Base-by-base conservation (phyloP, 2,329 filamentous ascomycete genomes). In the Penicillium expansum region DNA sequence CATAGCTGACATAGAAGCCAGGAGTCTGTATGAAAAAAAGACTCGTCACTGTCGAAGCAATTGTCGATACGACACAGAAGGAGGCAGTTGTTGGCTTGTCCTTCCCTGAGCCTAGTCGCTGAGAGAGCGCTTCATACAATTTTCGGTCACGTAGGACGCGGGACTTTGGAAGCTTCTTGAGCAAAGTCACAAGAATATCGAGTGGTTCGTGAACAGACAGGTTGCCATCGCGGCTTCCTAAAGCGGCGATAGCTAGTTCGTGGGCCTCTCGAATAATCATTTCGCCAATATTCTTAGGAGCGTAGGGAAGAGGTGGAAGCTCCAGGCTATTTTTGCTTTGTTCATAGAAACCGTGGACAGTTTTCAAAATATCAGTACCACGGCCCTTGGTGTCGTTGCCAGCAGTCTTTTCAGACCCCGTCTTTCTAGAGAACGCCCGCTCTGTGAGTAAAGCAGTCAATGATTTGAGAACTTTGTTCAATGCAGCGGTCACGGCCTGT, bases 301-400 rank as follows among this genome's bases (percentile, higher is more conserved):
- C 73, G 62, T 89, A 87, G 4, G 89, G 89, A 4, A 83, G 77
- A 5, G 80, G 71, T 8, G 80, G 79, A 35, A 82, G 80, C 57
- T 91, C 88, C 20, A 89, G 75, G 62, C 85, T 90, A 41, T 86
- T 87, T 69, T 90, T 88, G 58, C 89, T 86, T 58, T 83, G 79
- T 33, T 86, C 79, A 70, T 92, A 92, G 66, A 91, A 92, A 10
- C 77, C 75, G 63, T 80, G 82, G 50, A 91, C 85, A 57, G 75
- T 83, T 59, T 82, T 82, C 44, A 89, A 71, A 11, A 89, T 74
- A 37, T 86, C 68, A n/a, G 61, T 52, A 5, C 62, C 54, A 29
- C 62, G 59, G 39, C 65, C 22, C 16, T 67, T 65, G 3, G 55
- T 41, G 38, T 62, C 59, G 16, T 56, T 62, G 24, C 44, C 27